Evolutionary conservation across 2,329 filamentous ascomycete species (phyloP).

Genomic region (Bertia moriformis): DNA sequence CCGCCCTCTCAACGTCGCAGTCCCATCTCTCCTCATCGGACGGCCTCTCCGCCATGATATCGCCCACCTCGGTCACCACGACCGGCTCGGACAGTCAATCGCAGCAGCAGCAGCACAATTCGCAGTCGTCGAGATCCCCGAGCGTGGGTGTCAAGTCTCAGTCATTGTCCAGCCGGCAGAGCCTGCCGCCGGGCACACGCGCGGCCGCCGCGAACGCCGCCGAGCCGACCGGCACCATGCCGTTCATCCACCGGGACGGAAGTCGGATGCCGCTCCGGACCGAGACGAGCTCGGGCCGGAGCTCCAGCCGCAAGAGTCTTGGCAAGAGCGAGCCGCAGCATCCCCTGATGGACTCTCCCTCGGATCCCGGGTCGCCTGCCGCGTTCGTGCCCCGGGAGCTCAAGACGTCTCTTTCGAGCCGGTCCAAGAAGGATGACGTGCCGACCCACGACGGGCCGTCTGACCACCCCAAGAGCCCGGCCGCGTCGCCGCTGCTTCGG

Average conservation of each 20-base stretch:
- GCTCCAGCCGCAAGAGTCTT: background rate
- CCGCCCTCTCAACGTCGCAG: conserved; percentile 16
- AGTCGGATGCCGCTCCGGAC: background rate
- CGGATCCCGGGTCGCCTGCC: background rate
- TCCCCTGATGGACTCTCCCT: background rate
- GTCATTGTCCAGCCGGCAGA: conserved; percentile 20
- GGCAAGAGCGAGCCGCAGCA: background rate
- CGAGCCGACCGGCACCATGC: conserved; percentile 4
- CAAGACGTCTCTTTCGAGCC: background rate
- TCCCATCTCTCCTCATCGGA: conserved; percentile 18
- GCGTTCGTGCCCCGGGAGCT: background rate
- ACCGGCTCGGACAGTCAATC: conserved; percentile 28
- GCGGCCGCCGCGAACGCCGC: conserved; percentile 25
- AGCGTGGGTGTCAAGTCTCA: conserved; percentile 13
- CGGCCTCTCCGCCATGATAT: conserved; percentile 16
- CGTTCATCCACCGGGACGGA: background rate
- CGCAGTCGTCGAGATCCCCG: conserved; percentile 17
- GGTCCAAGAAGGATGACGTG: background rate
- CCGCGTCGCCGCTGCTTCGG: no score
- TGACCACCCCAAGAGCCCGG: background rate
- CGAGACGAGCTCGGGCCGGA: background rate
- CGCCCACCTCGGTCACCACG: conserved; percentile 20
- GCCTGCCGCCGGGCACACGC: conserved; percentile 23
- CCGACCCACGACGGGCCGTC: background rate
- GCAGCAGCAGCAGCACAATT: no score